A percentile compares a stretch with the other conserved stretches of the same genome.
Evolutionary conservation across 2,329 filamentous ascomycete genomes (phyloP).

Genomic region (Fusarium liriodendri): DNA sequence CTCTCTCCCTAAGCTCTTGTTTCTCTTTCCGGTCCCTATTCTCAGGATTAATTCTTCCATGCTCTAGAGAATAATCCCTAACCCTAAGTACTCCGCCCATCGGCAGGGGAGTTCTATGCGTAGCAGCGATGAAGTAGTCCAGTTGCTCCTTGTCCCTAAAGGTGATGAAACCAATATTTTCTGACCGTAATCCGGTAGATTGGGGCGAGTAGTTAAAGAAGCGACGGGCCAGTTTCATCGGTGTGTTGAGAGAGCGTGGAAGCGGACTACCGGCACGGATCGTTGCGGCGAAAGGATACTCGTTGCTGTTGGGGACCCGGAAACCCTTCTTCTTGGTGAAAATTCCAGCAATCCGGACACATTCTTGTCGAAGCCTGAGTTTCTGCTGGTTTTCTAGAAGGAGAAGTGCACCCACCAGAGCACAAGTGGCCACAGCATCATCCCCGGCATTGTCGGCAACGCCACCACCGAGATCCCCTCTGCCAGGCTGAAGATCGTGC

Average conservation of each 20-base stretch:
- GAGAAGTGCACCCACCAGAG: conserved; percentile 12
- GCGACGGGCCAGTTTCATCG: conserved; percentile 8
- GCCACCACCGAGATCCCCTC: neutral
- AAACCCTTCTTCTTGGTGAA: conserved; percentile 3
- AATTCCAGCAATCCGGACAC: neutral
- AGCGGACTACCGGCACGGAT: neutral
- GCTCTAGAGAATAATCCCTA: neutral
- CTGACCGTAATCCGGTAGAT: neutral
- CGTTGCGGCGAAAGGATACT: conserved; percentile 4
- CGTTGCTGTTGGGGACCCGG: neutral
- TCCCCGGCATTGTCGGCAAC: conserved; percentile 31
- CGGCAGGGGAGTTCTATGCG: neutral
- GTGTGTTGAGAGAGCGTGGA: conserved; percentile 3
- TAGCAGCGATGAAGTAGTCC: neutral
- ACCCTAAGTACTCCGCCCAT: conserved; percentile 9
- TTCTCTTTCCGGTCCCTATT: neutral
- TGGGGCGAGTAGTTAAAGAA: conserved; percentile 7
- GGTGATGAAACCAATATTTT: neutral
- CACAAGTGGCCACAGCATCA: conserved; percentile 23
- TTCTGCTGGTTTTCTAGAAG: neutral
- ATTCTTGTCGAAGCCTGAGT: conserved; percentile 16
- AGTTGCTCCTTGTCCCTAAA: conserved; percentile 10
- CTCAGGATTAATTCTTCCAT: neutral
- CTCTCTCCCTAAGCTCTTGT: neutral
- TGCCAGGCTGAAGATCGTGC: conserved; percentile 6